A percentile compares a stretch with the other conserved stretches of the same genome.
phyloP scores from a whole-genome alignment of 2,329 filamentous ascomycete species.

The Stachybotrys elegans region DNA sequence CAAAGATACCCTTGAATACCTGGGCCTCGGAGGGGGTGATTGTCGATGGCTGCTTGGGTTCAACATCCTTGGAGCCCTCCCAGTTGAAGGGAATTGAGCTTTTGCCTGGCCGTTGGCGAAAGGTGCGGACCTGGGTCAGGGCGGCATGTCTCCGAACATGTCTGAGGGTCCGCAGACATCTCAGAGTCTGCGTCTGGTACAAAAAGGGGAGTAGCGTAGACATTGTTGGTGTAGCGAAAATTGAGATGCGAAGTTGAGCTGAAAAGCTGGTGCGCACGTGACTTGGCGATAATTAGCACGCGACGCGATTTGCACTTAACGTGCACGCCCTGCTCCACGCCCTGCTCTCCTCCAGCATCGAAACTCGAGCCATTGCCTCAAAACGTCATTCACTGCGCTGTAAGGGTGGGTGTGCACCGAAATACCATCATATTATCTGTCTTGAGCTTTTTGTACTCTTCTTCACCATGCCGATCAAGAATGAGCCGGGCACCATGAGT shows the following conservation, averaged over 20 bases:
- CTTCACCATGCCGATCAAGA: conserved; percentile 38
- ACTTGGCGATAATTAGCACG: neutral
- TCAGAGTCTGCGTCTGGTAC: conserved; percentile 63
- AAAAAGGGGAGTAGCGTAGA: conserved; percentile 59
- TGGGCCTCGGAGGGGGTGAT: conserved; percentile 54
- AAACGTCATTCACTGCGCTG: no score
- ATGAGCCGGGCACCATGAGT: conserved; percentile 52
- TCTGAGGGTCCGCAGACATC: conserved; percentile 43
- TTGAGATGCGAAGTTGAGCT: neutral
- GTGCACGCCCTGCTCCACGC: neutral
- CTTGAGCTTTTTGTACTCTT: neutral
- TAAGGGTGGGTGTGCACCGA: no score
- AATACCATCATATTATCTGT: no score
- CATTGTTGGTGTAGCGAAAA: conserved; percentile 25
- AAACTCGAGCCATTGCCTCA: no score
- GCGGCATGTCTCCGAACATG: conserved; percentile 19
- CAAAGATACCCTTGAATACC: conserved; percentile 55
- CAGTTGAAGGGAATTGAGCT: conserved; percentile 50
- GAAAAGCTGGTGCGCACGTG: neutral
- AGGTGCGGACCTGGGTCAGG: conserved; percentile 13
- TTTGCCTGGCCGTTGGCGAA: conserved; percentile 6
- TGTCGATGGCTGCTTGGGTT: conserved; percentile 33
- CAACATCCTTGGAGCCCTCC: conserved; percentile 34
- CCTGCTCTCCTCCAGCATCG: neutral
- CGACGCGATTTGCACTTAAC: no score